Base-by-base conservation (phyloP, 768 basidiomycete species). In the Pulveroboletus frians region DNA sequence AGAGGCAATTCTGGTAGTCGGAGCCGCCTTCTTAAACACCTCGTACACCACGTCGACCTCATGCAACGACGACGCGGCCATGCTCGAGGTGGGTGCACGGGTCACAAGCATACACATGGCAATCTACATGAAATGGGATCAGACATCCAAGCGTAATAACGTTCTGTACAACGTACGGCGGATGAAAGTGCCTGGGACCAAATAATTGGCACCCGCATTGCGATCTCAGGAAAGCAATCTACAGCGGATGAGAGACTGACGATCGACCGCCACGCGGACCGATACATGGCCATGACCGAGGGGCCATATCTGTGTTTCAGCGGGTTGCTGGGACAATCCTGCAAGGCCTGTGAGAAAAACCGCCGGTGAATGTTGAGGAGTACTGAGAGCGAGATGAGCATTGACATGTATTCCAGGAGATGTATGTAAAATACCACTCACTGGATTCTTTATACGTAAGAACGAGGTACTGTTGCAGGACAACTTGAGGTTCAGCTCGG, bases 171-270 rank as follows among this genome's bases (percentile, higher is more conserved):
- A 67, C 83, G 53, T 58, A 88, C 86, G 6, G 78, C 77, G 4
- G 81, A 82, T 4, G 84, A 82, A 21, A 87, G 66, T 3, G 74
- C 75, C 31, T 81, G 78, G 11, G 84, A 85, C 83, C 86, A 88
- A n/a, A 77, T 64, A 9, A 80, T 53, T 14, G 71, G 73, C 27
- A 80, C 56, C 9, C 84, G 70, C 8, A 71, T 61, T 4, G 79
- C 57, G 5, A 78, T 52, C 2, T 71, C 63, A 1, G 78, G 74
- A 5, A 70, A 64, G 17, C 57, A 51, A 14, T 62, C 60, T 66
- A 75, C 77, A 1, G 73, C 65, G n/a, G 72, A 62, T 15, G 68
- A 67, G 44, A 84, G 67, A 0, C 72, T 72, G 39, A 76, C 71
- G 35, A 82, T 78, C 27, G 86, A 57, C 14, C 85, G 71, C 80